Evolutionary conservation across 2,329 filamentous ascomycete genomes (phyloP).

Genomic region (Cladosporium sp.): DNA sequence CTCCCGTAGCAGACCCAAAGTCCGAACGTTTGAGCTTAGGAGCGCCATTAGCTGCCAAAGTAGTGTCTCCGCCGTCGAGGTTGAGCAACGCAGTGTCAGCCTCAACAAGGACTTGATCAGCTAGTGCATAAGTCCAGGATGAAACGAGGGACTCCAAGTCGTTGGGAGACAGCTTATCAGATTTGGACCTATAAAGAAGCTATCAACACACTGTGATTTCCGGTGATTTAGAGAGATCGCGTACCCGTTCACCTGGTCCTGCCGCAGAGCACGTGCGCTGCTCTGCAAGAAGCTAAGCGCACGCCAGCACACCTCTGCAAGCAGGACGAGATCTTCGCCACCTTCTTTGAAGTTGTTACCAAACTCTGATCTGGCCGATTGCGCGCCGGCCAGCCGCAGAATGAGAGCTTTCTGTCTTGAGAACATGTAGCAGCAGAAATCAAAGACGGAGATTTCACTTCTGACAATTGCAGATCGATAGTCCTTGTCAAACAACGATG

Average conservation of each 20-base stretch:
- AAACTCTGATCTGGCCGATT: slow-evolving; percentile 40
- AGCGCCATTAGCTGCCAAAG: not conserved
- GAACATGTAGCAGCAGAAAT: slow-evolving; percentile 93
- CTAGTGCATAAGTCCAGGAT: slow-evolving; percentile 73
- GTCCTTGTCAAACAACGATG: slow-evolving; percentile 54
- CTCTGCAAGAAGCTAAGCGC: slow-evolving; percentile 80
- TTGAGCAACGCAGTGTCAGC: slow-evolving; percentile 41
- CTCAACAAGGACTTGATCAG: slow-evolving; percentile 71
- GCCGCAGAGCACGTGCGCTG: slow-evolving; percentile 72
- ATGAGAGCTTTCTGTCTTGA: slow-evolving; percentile 79
- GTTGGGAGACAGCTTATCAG: not conserved
- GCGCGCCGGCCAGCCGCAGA: slow-evolving; percentile 72
- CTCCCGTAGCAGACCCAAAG: slow-evolving; percentile 27
- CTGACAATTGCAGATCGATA: slow-evolving; percentile 90
- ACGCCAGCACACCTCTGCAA: slow-evolving; percentile 82
- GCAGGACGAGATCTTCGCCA: slow-evolving; percentile 66
- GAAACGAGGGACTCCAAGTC: slow-evolving; percentile 51
- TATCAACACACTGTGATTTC: slow-evolving; percentile 2
- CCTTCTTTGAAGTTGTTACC: slow-evolving; percentile 29
- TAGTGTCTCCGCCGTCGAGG: not conserved
- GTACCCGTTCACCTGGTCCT: slow-evolving; percentile 67
- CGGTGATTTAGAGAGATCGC: slow-evolving; percentile 16
- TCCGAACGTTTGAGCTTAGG: slow-evolving; percentile 17
- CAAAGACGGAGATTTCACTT: slow-evolving; percentile 93
- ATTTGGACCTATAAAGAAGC: not conserved